These are phyloP conservation scores for Backusella australiensis DNA, from an alignment of 192 early-diverging fungal genomes.

Conservation along the genomic window DNA sequence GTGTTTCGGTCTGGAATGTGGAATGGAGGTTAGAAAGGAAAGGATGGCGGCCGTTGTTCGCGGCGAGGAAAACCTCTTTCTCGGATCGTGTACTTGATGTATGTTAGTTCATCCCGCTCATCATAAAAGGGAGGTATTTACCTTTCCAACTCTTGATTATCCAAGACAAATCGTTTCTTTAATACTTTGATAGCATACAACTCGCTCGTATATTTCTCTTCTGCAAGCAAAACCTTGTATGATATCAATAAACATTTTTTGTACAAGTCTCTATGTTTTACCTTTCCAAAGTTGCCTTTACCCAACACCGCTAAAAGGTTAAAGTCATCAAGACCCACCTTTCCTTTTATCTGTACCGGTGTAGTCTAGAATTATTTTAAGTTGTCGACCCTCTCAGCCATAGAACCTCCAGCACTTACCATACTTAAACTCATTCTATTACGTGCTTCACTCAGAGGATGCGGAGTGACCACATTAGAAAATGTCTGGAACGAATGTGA, in stretches of 20 bases:
- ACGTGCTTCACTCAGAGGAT: not conserved
- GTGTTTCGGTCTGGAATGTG: constrained; percentile 91
- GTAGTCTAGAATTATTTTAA: constrained; percentile 12
- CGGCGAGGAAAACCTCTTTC: constrained; percentile 91
- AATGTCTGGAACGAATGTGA: not conserved
- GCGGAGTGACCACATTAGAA: not conserved
- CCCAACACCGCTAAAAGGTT: constrained; percentile 92
- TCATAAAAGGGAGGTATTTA: constrained; percentile 1
- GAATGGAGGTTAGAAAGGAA: constrained; percentile 96
- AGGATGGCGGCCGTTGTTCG: constrained; percentile 87
- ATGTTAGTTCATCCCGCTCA: not conserved
- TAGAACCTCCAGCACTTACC: not conserved
- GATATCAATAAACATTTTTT: too few species aligned
- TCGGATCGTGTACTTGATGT: constrained; percentile 76
- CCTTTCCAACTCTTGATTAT: constrained; percentile 96
- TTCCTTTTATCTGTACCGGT: constrained; percentile 39
- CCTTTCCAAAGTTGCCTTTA: constrained; percentile 99
- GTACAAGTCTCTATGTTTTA: constrained; percentile 12
- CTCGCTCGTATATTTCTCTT: constrained; percentile 80
- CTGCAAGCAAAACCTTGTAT: constrained; percentile 86
- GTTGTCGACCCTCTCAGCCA: too few species aligned
- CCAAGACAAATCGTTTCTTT: constrained; percentile 97
- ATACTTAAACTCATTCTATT: not conserved
- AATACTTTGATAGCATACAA: constrained; percentile 98
- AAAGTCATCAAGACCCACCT: constrained; percentile 90